phyloP scores from a whole-genome alignment of 306 rosid species.

The Inga oerstediana region DNA sequence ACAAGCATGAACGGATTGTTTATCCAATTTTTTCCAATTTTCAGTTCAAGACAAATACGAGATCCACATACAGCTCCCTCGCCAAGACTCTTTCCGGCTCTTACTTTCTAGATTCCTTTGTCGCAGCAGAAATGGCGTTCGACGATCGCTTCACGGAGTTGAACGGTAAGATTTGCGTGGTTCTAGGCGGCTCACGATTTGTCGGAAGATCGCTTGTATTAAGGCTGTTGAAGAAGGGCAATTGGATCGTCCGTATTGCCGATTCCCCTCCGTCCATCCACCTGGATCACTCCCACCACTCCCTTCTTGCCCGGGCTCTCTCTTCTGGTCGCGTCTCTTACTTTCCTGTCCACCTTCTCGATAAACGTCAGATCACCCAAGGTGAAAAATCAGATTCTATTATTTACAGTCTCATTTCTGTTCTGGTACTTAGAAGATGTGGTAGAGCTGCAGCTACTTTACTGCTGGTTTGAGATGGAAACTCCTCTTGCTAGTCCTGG shows the following conservation, averaged over 20 bases:
- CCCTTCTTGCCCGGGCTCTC: constrained; percentile 59
- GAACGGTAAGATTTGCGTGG: constrained; percentile 73
- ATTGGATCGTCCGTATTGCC: constrained; percentile 82
- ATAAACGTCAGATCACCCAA: constrained; percentile 49
- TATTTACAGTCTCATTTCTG: not conserved
- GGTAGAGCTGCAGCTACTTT: not conserved
- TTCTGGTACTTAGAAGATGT: constrained; percentile 3
- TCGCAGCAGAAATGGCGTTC: constrained; percentile 47
- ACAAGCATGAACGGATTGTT: not conserved
- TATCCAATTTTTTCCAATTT: not conserved
- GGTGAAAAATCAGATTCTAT: constrained; percentile 37
- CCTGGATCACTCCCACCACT: constrained; percentile 49
- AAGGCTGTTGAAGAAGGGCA: constrained; percentile 57
- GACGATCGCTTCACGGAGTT: constrained; percentile 63
- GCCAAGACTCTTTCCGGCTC: constrained; percentile 32
- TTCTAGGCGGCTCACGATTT: constrained; percentile 80
- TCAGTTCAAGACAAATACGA: not conserved
- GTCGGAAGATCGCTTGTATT: constrained; percentile 74
- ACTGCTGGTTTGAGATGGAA: not conserved
- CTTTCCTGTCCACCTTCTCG: constrained; percentile 59
- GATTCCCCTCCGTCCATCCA: constrained; percentile 66
- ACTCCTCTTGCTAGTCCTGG: not conserved
- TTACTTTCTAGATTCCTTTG: constrained; percentile 11
- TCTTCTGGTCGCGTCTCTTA: constrained; percentile 73
- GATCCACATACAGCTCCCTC: constrained; percentile 24